These are phyloP conservation scores for Lepidium sativum DNA, from an alignment of 345 rosid species.

Conservation along the genomic window DNA sequence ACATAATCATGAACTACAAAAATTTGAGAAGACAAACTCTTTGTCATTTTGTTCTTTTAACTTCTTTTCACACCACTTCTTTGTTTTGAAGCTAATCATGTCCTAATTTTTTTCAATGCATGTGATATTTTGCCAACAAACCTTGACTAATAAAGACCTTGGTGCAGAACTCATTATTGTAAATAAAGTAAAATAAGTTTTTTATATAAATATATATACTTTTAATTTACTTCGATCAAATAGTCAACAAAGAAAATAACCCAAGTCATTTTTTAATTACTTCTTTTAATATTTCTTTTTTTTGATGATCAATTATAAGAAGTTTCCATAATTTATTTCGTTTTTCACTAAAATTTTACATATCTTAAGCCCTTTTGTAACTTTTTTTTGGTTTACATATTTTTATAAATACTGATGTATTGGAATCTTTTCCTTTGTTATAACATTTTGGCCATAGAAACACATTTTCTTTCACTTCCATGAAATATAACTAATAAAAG, in stretches of 20 bases:
- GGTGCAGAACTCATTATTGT: neutral
- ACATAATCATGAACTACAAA: constrained; percentile 5
- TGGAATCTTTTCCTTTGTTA: neutral
- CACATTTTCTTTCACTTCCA: neutral
- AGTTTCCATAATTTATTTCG: too few species aligned
- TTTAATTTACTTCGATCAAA: neutral
- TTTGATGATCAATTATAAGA: too few species aligned
- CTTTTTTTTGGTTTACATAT: too few species aligned
- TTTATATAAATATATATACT: neutral
- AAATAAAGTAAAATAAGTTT: neutral
- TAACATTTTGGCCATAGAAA: constrained; percentile 3
- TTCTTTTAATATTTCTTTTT: neutral
- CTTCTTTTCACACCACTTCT: constrained; percentile 8
- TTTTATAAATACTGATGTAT: neutral
- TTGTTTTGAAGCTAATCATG: constrained; percentile 13
- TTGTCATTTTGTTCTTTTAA: neutral
- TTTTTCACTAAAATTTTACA: too few species aligned
- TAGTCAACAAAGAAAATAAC: constrained; percentile 7
- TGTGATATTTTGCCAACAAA: constrained; percentile 20
- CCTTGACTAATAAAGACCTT: constrained; percentile 12
- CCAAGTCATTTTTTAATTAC: neutral
- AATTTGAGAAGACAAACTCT: constrained; percentile 10
- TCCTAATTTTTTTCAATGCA: constrained; percentile 19
- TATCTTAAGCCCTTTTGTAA: too few species aligned
- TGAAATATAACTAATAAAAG: constrained; percentile 9